Base-by-base conservation (phyloP, 1,284 basidiomycete species). In the Apiotrichum porosum region DNA sequence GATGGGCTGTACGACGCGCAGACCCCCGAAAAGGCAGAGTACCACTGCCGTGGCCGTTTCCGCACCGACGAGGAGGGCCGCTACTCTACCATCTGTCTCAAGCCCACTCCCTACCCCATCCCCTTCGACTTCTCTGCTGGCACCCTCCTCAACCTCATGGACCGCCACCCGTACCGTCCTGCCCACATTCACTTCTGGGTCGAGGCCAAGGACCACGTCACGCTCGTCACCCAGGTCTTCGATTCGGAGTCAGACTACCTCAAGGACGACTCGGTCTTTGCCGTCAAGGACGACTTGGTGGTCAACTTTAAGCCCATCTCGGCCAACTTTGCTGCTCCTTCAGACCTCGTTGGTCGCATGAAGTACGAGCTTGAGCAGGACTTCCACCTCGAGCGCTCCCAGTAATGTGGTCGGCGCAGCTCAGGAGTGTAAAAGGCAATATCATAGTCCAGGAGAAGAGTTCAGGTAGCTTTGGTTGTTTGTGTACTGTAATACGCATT, bases 1-100 rank as follows among this genome's bases (percentile, higher is more conserved):
- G 71, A 75, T 48, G 73, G 72, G 1, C 57, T 70, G 10, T 75
- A 74, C 60, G 73, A 74, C 52, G 60, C 71, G 17, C 72, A 74
- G 53, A 62, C 63, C 17, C 63, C 65, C 9, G 50, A 65, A 4
- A 69, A 72, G 58, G 68, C 73, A 6, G 67, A 72, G 44, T 62
- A 58, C 47, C 60, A 69, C 52, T 65, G 66, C 47, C 53, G 63
- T 31, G 68, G 68, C 22, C 56, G 58, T 19, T 72, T 72, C 58
- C 54, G 54, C 26, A 71, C 72, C 14, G 69, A 66, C 46, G 49
- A 53, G 12, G 37, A 69, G n/a, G 72, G 72, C 10, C 22, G 58
- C 14, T 74, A 72, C 45, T 49, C 55, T 26, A 51, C 63, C 4
- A 56, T 65, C 49, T 66, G 64, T 46, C 60, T 75, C 18, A 54